Percentiles rank a stretch among this genome's conserved stretches.
Conservation (phyloP, 805 yeast species). For the Teunomyces pallodes region DNA sequence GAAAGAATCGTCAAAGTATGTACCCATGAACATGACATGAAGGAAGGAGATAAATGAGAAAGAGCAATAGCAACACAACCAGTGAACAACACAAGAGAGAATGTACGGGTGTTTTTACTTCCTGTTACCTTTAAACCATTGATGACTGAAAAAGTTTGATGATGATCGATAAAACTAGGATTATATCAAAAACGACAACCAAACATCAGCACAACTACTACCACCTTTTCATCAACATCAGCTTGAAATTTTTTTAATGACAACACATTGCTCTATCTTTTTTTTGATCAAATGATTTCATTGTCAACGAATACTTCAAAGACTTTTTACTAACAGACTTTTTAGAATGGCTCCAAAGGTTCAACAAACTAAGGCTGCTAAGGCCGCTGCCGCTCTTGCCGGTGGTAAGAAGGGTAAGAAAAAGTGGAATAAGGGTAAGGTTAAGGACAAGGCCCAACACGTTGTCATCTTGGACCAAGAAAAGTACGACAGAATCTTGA, state of each 20-base stretch:
- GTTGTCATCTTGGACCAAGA: slow-evolving; percentile 96
- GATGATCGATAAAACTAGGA: no score
- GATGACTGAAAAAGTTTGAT: no score
- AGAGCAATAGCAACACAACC: not conserved
- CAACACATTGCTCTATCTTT: no score
- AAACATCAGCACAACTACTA: no score
- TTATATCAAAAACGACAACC: no score
- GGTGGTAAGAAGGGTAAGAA: slow-evolving; percentile 99
- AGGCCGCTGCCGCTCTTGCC: slow-evolving; percentile 99
- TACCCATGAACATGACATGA: slow-evolving; percentile 6
- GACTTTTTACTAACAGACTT: not conserved
- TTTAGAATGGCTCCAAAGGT: slow-evolving; percentile 95
- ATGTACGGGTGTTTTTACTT: not conserved
- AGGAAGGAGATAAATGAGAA: not conserved
- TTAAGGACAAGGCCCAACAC: slow-evolving; percentile 99
- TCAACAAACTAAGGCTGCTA: slow-evolving; percentile 99
- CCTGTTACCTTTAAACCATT: no score
- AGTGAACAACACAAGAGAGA: not conserved
- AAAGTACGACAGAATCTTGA: slow-evolving; percentile 97
- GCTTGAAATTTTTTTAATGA: no score
- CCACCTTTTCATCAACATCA: no score
- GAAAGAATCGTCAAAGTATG: slow-evolving; percentile 32
- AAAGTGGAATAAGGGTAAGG: slow-evolving; percentile 99
- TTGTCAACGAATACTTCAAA: no score
- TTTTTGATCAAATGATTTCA: no score